Evolutionary conservation across 257 asterid genomes (phyloP), one percentile per base, ranked within the genome.

Genomic region (Paraleonurus japonicus): DNA sequence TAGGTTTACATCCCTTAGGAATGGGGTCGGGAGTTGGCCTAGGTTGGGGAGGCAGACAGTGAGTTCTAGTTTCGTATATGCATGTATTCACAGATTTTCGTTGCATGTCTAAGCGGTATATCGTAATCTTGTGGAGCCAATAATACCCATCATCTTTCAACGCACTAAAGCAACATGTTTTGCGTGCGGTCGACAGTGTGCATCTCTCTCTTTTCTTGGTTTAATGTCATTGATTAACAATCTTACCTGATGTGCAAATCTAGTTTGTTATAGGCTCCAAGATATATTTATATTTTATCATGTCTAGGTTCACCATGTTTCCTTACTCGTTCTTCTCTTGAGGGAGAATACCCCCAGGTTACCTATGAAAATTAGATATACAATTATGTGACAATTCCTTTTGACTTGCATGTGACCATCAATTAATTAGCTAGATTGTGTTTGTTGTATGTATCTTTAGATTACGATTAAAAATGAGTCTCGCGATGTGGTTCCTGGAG

Each of bases 161-260:
- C 92, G 97, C n/a, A 89, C 98, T 71, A 95, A 95, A 81, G 98
- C 99, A 67, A 95, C 98, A 39, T 95, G 96, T 71, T 95, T 94
- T 68, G 96, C 99, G 58, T 94, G 92, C 82, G 99, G 99, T 69
- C 98, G 75, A 94, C 99, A 84, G 99, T 95, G 68, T 57, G 80
- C 39, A 47, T 60, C 62, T 58, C 76, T 75, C 47, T 65, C 39
- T 48, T 53, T 26, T n/a, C n/a, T n/a, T n/a, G n/a, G n/a, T n/a
- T n/a, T n/a, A n/a, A n/a, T n/a, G n/a, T n/a, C n/a, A n/a, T n/a
- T n/a, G n/a, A n/a, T n/a, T n/a, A n/a, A n/a, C n/a, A n/a, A n/a
- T n/a, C n/a, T n/a, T n/a, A n/a, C n/a, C n/a, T n/a, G n/a, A n/a
- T n/a, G n/a, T n/a, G n/a, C n/a, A n/a, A n/a, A n/a, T n/a, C n/a